Percentiles rank a stretch among this genome's conserved stretches.
phyloP scores from a whole-genome alignment of 2,329 filamentous ascomycete genomes.

The Grosmannia clavigera region DNA sequence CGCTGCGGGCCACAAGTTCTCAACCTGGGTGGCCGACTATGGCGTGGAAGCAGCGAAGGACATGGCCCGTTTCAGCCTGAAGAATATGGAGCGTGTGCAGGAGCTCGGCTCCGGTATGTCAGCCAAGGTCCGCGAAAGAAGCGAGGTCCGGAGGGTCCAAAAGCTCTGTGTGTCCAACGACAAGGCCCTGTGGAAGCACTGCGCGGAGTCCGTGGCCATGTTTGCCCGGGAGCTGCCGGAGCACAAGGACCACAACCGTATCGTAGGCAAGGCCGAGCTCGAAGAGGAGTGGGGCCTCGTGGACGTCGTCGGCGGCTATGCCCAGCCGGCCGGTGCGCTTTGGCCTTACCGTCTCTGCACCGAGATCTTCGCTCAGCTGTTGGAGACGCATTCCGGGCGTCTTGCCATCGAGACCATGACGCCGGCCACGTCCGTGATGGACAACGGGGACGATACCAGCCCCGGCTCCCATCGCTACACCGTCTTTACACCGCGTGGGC shows the following conservation, averaged over 20 bases:
- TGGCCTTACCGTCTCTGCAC: constrained; percentile 28
- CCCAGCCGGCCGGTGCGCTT: constrained; percentile 21
- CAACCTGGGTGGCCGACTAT: neutral
- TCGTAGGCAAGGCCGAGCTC: neutral
- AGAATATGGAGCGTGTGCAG: no score
- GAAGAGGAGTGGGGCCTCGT: neutral
- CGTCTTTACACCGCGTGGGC: constrained; percentile 21
- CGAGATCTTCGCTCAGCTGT: constrained; percentile 20
- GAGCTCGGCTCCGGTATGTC: neutral
- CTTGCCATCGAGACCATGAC: constrained; percentile 15
- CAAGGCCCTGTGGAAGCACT: neutral
- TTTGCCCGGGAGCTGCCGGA: neutral
- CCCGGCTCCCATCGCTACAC: constrained; percentile 17
- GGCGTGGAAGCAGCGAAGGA: constrained; percentile 8
- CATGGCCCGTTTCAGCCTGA: constrained; percentile 6
- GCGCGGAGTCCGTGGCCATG: neutral
- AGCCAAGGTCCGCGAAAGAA: neutral
- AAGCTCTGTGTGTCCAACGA: neutral
- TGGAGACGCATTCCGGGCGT: constrained; percentile 13
- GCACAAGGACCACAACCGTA: neutral
- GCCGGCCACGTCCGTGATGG: constrained; percentile 13
- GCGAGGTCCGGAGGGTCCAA: neutral
- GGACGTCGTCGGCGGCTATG: constrained; percentile 1
- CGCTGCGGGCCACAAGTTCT: constrained; percentile 1
- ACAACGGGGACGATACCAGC: neutral